A percentile compares a stretch with the other conserved stretches of the same genome.
phyloP scores from a whole-genome alignment of 495 filamentous ascomycete species.

The Aspergillus egyptiacus region DNA sequence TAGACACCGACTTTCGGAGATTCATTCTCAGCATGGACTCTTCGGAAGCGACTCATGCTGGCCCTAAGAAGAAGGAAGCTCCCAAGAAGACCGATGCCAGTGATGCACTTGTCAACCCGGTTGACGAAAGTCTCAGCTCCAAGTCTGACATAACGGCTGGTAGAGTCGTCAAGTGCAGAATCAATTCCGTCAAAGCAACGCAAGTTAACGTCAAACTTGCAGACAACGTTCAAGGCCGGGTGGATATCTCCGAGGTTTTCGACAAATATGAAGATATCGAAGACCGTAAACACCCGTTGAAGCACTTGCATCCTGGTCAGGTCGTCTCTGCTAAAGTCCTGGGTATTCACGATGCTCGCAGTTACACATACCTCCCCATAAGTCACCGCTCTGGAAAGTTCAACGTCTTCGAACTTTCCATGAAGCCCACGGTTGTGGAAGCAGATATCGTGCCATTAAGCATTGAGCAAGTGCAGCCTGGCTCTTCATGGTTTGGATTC shows the following conservation, averaged over 20 bases:
- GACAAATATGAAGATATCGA: constrained; percentile 81
- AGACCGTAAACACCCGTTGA: constrained; percentile 71
- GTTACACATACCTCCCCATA: constrained; percentile 87
- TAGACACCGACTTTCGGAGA: constrained; percentile 53
- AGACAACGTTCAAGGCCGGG: constrained; percentile 83
- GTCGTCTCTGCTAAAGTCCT: constrained; percentile 69
- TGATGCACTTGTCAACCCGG: constrained; percentile 52
- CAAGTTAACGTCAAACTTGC: constrained; percentile 88
- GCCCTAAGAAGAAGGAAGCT: constrained; percentile 26
- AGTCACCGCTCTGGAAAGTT: constrained; percentile 70
- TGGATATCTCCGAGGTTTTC: constrained; percentile 85
- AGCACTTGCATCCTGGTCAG: constrained; percentile 63
- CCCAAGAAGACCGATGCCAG: constrained; percentile 23
- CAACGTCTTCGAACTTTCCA: constrained; percentile 83
- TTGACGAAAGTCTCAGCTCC: constrained; percentile 60
- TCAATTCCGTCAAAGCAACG: constrained; percentile 75
- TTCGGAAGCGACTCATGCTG: constrained; percentile 27
- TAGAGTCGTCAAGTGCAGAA: constrained; percentile 68
- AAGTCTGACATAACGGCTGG: constrained; percentile 69
- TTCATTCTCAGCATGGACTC: constrained; percentile 60
- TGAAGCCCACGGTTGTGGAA: constrained; percentile 63
- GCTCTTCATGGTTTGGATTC: constrained; percentile 68
- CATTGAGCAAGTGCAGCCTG: constrained; percentile 66
- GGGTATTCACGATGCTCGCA: constrained; percentile 83
- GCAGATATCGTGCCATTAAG: constrained; percentile 54